Base-by-base conservation (phyloP, 1,139 yeast genomes). In the Zygotorulaspora mrakii region DNA sequence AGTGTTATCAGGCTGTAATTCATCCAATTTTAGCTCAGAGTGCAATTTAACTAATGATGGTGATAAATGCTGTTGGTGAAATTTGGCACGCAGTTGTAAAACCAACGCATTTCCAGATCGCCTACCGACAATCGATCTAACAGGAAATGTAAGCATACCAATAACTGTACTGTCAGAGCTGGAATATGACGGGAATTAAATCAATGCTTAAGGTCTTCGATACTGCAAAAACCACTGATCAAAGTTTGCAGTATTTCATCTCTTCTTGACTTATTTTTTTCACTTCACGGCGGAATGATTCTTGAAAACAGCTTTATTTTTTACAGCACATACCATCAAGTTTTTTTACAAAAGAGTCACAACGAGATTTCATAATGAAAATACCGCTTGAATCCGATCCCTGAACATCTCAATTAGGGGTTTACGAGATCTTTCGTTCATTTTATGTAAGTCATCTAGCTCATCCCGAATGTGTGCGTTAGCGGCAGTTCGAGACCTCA, bases 1-100 rank as follows among this genome's bases (percentile, higher is more conserved):
- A 18, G 76, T 68, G n/a, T 85, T 84, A 41, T 75, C 75, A 2
- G 72, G 62, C 11, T 70, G 66, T 31, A 76, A 64, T 55, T 82
- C 89, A 24, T 74, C 64, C 7, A 65, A 60, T 35, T 63, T 66
- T 20, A 82, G 46, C 23, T 53, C 55, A 1, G 59, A 50, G 42
- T 59, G 63, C 33, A 62, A 35, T 34, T 53, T 57, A 2, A 45
- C 49, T 31, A 55, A 31, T 16, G 49, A 31, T 9, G 57, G 55
- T 5, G 57, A 46, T 11, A 52, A 29, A 18, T 43, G 43, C 23
- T 45, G 45, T 30, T 47, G 50, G 21, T 49, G 55, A 21, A 48
- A 38, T 8, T 38, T 36, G 8, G 50, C 48, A 33, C 40, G 40
- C n/a, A 45, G 33, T 22, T 40, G 43, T 16, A 39, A 40, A 24